These are phyloP conservation scores for Colletotrichum theobromicola DNA, from an alignment of 2,329 filamentous ascomycete genomes.

Conservation along the genomic window DNA sequence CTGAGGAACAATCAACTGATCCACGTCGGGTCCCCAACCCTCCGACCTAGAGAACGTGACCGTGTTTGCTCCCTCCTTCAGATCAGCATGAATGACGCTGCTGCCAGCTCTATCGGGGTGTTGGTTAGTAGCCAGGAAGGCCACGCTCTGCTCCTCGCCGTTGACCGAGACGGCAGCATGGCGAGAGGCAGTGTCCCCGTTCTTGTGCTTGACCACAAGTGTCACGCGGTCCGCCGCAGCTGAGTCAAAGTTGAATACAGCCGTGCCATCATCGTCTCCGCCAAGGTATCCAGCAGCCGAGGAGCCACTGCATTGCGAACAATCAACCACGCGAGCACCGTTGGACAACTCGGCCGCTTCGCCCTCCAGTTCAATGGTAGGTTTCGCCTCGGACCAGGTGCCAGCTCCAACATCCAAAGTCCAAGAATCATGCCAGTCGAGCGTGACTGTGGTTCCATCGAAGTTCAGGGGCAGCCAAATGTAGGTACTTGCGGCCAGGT, in stretches of 20 bases:
- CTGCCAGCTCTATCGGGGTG: slow-evolving; percentile 42
- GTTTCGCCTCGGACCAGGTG: slow-evolving; percentile 46
- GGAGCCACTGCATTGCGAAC: slow-evolving; percentile 55
- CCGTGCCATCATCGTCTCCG: slow-evolving; percentile 47
- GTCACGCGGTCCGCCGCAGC: slow-evolving; percentile 51
- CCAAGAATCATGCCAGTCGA: slow-evolving; percentile 62
- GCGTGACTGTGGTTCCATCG: slow-evolving; percentile 53
- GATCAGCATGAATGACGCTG: slow-evolving; percentile 51
- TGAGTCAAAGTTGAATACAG: slow-evolving; percentile 54
- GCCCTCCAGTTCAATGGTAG: slow-evolving; percentile 56
- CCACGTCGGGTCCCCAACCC: slow-evolving; percentile 56
- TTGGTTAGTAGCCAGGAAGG: slow-evolving; percentile 57
- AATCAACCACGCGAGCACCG: slow-evolving; percentile 51
- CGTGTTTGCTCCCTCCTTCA: slow-evolving; percentile 54
- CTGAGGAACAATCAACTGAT: slow-evolving; percentile 56
- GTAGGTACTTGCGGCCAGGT: slow-evolving; percentile 66
- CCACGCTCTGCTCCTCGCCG: slow-evolving; percentile 52
- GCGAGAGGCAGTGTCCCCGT: slow-evolving; percentile 58
- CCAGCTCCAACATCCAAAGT: slow-evolving; percentile 48
- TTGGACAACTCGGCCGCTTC: slow-evolving; percentile 51
- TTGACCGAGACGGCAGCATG: slow-evolving; percentile 63
- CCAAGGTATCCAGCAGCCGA: slow-evolving; percentile 61
- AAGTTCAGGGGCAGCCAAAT: slow-evolving; percentile 67
- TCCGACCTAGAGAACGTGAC: slow-evolving; percentile 48
- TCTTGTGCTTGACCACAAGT: slow-evolving; percentile 59